phyloP scores from a whole-genome alignment of 768 basidiomycete species.

The Hebeloma cylindrosporum region DNA sequence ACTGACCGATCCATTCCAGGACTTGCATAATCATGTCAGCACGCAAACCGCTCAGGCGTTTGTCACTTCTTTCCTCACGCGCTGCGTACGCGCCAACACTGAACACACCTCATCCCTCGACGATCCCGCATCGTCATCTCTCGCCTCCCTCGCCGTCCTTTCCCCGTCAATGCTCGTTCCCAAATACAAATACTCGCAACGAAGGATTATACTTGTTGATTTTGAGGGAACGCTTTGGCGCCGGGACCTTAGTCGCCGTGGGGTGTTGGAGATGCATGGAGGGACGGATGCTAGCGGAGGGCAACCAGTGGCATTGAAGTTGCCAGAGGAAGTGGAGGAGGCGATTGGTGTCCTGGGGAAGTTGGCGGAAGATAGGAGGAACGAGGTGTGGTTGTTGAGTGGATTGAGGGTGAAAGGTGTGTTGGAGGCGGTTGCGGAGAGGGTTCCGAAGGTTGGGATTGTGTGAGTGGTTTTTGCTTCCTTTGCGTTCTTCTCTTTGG shows the following conservation, averaged over 20 bases:
- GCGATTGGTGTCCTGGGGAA: constrained; percentile 51
- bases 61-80: constrained; percentile 74
- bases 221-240: constrained; percentile 82
- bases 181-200: constrained; percentile 62
- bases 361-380: constrained; percentile 62
- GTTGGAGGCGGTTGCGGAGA: constrained; percentile 60
- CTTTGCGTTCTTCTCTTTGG: not conserved
- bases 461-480: constrained; percentile 48
- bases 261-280: not conserved
- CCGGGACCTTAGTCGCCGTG: constrained; percentile 50
- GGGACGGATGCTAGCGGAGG: not conserved
- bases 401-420: constrained; percentile 65
- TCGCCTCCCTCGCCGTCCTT: constrained; percentile 25
- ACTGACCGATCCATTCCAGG: constrained; percentile 31
- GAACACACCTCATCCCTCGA: constrained; percentile 48
- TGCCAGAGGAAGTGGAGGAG: constrained; percentile 29
- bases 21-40: constrained; percentile 81
- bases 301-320: constrained; percentile 11
- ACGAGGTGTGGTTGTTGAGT: constrained; percentile 82
- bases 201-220: constrained; percentile 71
- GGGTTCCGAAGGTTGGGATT: constrained; percentile 69
- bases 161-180: constrained; percentile 52
- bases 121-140: constrained; percentile 19
- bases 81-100: constrained; percentile 69
- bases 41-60: constrained; percentile 88